Evolutionary conservation across 192 early-diverging fungal species (phyloP).

Genomic region (Chytriomyces sp.): DNA sequence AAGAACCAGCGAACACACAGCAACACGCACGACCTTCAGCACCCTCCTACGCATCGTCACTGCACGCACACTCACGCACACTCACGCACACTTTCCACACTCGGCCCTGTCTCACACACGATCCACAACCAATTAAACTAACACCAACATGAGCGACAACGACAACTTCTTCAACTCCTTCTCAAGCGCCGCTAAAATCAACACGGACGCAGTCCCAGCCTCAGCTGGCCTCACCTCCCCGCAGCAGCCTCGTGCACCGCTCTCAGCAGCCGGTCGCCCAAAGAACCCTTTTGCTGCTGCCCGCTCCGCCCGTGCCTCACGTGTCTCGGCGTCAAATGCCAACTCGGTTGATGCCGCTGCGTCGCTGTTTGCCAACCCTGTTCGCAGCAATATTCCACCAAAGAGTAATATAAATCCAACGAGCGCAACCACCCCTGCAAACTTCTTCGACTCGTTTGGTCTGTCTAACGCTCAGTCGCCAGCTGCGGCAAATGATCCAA

Average conservation of each 20-base stretch:
- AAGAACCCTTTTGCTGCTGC: conserved; percentile 35
- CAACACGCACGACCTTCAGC: too few species aligned
- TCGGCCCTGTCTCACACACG: too few species aligned
- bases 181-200: neutral
- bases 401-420: neutral
- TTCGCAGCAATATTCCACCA: neutral
- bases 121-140: too few species aligned
- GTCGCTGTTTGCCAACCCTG: conserved; percentile 19
- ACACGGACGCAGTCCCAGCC: neutral
- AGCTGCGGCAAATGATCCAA: neutral
- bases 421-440: neutral
- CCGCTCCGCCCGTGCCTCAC: conserved; percentile 21
- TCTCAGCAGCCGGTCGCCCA: neutral
- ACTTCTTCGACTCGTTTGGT: conserved; percentile 5
- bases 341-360: conserved; percentile 20
- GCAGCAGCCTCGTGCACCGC: neutral
- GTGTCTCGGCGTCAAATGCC: neutral
- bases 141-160: neutral
- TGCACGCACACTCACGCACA: too few species aligned
- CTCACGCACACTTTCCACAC: too few species aligned
- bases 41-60: too few species aligned
- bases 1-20: too few species aligned
- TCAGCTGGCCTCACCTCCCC: too few species aligned
- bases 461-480: neutral
- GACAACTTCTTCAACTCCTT: neutral